These are phyloP conservation scores for slime mould (Dictyostelium discoideum) DNA, from an alignment of 78 protist genomes.

Conservation along the genomic window DNA sequence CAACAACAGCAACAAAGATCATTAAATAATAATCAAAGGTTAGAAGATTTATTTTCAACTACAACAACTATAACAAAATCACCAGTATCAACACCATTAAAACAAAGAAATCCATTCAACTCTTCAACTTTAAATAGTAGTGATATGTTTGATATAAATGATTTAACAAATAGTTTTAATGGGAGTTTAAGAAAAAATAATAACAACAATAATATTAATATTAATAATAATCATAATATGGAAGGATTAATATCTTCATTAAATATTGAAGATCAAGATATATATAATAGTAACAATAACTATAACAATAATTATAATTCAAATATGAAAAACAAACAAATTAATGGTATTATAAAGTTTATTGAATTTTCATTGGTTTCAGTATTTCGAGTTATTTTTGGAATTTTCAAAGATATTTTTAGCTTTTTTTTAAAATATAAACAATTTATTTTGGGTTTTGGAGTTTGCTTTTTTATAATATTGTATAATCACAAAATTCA, in stretches of 20 bases:
- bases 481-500: background rate
- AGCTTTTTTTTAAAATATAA: background rate
- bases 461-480: background rate
- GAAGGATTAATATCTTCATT: conserved; percentile 17
- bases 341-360: background rate
- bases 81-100: background rate
- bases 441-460: background rate
- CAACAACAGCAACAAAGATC: background rate
- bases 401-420: background rate
- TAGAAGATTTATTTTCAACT: background rate
- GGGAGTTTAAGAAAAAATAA: background rate
- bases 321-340: background rate
- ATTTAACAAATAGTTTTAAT: conserved; percentile 3
- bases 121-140: background rate
- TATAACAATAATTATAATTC: background rate
- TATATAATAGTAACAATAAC: background rate
- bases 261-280: background rate
- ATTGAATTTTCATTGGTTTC: background rate
- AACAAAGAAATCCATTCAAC: conserved; percentile 13
- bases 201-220: background rate
- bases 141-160: background rate
- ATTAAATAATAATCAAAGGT: background rate
- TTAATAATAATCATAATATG: background rate
- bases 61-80: background rate
- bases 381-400: background rate